These are phyloP conservation scores for Candida anglica DNA, from an alignment of 805 yeast genomes.

Conservation along the genomic window DNA sequence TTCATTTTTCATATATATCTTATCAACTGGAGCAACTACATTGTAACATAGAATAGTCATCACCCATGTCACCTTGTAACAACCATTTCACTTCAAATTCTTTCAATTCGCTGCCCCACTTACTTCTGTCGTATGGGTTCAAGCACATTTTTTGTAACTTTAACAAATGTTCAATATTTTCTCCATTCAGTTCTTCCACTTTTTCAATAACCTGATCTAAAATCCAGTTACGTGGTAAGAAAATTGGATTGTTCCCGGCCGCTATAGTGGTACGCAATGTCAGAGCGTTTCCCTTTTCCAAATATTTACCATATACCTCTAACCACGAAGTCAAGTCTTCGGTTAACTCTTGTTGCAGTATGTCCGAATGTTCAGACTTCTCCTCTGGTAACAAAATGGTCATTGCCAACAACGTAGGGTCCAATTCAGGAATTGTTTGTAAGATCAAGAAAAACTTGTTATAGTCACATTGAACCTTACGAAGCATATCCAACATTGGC, in stretches of 20 bases:
- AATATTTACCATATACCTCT: constrained; percentile 39
- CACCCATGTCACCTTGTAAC: constrained; percentile 46
- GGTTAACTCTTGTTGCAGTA: constrained; percentile 35
- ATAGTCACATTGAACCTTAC: constrained; percentile 66
- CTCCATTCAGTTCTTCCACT: constrained; percentile 47
- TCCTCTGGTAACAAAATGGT: constrained; percentile 14
- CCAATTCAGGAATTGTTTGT: constrained; percentile 28
- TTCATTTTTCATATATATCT: too few species aligned
- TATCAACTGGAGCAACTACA: constrained; percentile 65
- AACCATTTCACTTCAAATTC: constrained; percentile 58
- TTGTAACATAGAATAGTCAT: constrained; percentile 57
- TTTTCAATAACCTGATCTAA: constrained; percentile 73
- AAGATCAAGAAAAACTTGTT: constrained; percentile 71
- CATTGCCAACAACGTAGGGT: constrained; percentile 12
- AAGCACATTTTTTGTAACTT: constrained; percentile 69
- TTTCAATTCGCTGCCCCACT: constrained; percentile 66
- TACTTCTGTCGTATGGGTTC: constrained; percentile 63
- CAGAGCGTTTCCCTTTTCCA: constrained; percentile 24
- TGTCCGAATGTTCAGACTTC: constrained; percentile 6
- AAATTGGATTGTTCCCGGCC: constrained; percentile 61
- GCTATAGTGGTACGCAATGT: constrained; percentile 39
- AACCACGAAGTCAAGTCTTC: constrained; percentile 51
- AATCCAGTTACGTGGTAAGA: constrained; percentile 82
- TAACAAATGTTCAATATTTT: constrained; percentile 46
- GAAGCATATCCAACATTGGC: constrained; percentile 59